Percentiles rank a stretch among this genome's conserved stretches.
These are phyloP conservation scores for Suhomyces pyralidae DNA, from an alignment of 805 yeast genomes.

Conservation along the genomic window DNA sequence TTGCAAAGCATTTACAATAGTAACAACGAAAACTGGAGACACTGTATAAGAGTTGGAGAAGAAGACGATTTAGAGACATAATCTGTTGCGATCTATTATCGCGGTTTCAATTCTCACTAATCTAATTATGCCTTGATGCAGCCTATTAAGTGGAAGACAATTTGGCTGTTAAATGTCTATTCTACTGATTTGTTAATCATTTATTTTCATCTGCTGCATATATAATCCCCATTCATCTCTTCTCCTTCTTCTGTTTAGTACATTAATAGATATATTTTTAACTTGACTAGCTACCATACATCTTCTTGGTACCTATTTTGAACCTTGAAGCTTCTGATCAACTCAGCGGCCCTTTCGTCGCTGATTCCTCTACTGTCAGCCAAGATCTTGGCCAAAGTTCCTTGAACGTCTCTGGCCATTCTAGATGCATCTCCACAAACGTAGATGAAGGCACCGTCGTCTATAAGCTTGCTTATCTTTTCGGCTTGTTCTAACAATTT, in stretches of 20 bases:
- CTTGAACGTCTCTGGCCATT: constrained; percentile 94
- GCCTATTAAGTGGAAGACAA: too few species aligned
- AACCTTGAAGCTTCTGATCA: constrained; percentile 73
- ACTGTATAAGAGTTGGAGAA: constrained; percentile 18
- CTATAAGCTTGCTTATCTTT: constrained; percentile 52
- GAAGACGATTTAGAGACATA: constrained; percentile 1
- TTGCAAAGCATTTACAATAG: constrained; percentile 34
- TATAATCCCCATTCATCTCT: too few species aligned
- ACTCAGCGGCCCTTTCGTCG: constrained; percentile 67
- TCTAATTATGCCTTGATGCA: too few species aligned
- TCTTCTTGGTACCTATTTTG: constrained; percentile 94
- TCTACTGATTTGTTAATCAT: too few species aligned
- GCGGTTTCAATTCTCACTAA: neutral
- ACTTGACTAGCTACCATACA: constrained; percentile 63
- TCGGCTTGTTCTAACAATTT: constrained; percentile 53
- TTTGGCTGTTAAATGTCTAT: too few species aligned
- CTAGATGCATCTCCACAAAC: constrained; percentile 96
- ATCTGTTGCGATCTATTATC: too few species aligned
- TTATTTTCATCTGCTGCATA: too few species aligned
- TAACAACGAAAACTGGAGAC: constrained; percentile 26
- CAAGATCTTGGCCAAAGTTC: constrained; percentile 61
- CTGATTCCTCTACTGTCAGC: constrained; percentile 60
- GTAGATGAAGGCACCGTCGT: constrained; percentile 78
- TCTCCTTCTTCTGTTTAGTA: neutral
- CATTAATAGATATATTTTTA: neutral